A percentile compares a stretch with the other conserved stretches of the same genome.
Conservation (phyloP, 805 yeast species). For the Metschnikowia kofuensis region DNA sequence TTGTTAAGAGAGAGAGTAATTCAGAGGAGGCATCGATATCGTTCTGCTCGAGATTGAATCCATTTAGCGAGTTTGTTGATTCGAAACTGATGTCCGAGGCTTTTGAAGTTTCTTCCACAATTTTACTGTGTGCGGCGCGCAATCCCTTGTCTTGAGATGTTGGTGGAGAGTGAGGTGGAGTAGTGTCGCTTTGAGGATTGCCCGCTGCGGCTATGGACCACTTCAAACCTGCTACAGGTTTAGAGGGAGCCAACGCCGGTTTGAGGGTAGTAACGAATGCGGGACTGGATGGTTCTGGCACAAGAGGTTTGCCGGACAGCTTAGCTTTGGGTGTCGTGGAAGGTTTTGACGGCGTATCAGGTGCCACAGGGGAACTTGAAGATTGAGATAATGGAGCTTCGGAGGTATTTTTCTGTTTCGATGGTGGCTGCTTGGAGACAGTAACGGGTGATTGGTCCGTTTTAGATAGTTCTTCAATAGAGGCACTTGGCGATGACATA, state of each 20-base stretch:
- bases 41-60: conserved; percentile 1
- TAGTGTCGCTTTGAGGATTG: conserved; percentile 9
- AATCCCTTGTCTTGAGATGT: conserved; percentile 1
- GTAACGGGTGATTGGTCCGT: not conserved
- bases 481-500: conserved; percentile 2
- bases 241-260: conserved; percentile 55
- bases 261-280: conserved; percentile 44
- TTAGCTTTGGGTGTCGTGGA: conserved; percentile 15
- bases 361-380: not conserved
- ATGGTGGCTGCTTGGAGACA: not conserved
- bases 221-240: conserved; percentile 53
- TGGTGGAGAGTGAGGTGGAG: conserved; percentile 4
- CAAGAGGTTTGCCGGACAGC: conserved; percentile 9
- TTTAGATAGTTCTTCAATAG: not conserved
- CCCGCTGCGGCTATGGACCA: conserved; percentile 56
- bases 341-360: conserved; percentile 3
- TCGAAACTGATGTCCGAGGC: not conserved
- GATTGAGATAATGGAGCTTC: conserved; percentile 3
- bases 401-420: conserved; percentile 2
- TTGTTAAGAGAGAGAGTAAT: conserved; percentile 19
- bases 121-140: not conserved
- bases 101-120: not conserved
- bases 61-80: not conserved
- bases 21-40: conserved; percentile 18
- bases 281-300: conserved; percentile 32